Conservation (phyloP, 441 rosid species). For the Pelargonium citronellum region DNA sequence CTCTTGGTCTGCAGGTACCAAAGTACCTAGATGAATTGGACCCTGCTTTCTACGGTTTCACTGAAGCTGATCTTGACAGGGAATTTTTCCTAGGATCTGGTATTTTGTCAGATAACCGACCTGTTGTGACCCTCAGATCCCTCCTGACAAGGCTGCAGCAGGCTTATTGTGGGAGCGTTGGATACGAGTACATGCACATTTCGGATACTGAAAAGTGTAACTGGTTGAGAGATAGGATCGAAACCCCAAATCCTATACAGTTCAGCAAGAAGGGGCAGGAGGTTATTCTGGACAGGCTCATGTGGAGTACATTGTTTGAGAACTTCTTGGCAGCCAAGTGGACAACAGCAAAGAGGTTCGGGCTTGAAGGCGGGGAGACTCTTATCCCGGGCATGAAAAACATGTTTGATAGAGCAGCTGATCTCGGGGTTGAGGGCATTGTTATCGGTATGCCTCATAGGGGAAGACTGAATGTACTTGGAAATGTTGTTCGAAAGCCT, state of each 20-base stretch:
- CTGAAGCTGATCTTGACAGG: slow-evolving; percentile 27
- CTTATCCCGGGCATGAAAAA: slow-evolving; percentile 16
- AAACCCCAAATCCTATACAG: not conserved
- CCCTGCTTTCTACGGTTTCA: slow-evolving; percentile 24
- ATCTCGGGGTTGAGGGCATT: slow-evolving; percentile 93
- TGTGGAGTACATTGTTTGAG: slow-evolving; percentile 15
- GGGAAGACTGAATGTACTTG: slow-evolving; percentile 89
- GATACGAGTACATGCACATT: slow-evolving; percentile 16
- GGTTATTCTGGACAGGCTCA: slow-evolving; percentile 12
- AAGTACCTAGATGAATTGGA: slow-evolving; percentile 22
- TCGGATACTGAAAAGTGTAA: slow-evolving; percentile 5
- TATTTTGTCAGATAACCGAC: slow-evolving; percentile 25
- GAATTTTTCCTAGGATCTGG: slow-evolving; percentile 26
- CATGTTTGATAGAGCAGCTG: slow-evolving; percentile 20
- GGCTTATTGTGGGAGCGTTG: slow-evolving; percentile 16
- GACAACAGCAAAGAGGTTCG: slow-evolving; percentile 11
- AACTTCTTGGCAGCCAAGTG: slow-evolving; percentile 14
- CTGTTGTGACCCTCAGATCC: slow-evolving; percentile 23
- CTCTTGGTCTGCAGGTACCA: slow-evolving; percentile 20
- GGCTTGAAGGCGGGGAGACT: slow-evolving; percentile 16
- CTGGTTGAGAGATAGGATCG: slow-evolving; percentile 12
- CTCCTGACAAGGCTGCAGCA: slow-evolving; percentile 25
- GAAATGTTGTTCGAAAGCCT: slow-evolving; percentile 91
- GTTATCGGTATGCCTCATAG: slow-evolving; percentile 98
- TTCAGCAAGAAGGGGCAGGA: not conserved